These are phyloP conservation scores for Tripterygium wilfordii DNA, from an alignment of 177 flowering plant species.

Conservation along the genomic window DNA sequence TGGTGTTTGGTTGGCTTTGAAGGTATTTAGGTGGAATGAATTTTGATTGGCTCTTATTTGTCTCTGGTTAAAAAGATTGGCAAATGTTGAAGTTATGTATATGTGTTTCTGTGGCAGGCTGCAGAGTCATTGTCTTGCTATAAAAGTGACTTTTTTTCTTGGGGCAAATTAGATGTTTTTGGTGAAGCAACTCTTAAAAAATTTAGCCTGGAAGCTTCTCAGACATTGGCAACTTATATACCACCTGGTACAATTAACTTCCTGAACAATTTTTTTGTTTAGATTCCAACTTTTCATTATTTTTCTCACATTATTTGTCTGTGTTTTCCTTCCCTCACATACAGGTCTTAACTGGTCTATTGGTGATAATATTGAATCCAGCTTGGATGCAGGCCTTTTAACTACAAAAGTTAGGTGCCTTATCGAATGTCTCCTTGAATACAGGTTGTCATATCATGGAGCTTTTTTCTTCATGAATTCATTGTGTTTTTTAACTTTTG, in stretches of 20 bases:
- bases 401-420: constrained; percentile 63
- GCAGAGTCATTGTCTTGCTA: constrained; percentile 33
- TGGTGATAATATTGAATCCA: constrained; percentile 24
- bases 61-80: background rate
- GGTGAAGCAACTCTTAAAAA: constrained; percentile 30
- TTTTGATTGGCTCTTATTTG: background rate
- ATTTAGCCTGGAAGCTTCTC: constrained; percentile 36
- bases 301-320: constrained; percentile 1
- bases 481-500: too few species aligned
- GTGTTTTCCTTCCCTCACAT: background rate
- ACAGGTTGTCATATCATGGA: constrained; percentile 56
- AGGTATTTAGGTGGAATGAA: constrained; percentile 35
- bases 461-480: too few species aligned
- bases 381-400: constrained; percentile 41
- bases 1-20: constrained; percentile 68
- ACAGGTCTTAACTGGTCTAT: constrained; percentile 36
- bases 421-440: constrained; percentile 58
- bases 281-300: background rate
- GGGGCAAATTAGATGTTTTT: constrained; percentile 31
- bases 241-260: constrained; percentile 36
- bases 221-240: constrained; percentile 21
- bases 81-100: constrained; percentile 8
- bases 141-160: constrained; percentile 29
- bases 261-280: background rate
- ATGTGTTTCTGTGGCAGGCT: constrained; percentile 40